Percentiles rank a stretch among this genome's conserved stretches.
Conservation (phyloP, 177 flowering plant species). For the Vitis hybrid region DNA sequence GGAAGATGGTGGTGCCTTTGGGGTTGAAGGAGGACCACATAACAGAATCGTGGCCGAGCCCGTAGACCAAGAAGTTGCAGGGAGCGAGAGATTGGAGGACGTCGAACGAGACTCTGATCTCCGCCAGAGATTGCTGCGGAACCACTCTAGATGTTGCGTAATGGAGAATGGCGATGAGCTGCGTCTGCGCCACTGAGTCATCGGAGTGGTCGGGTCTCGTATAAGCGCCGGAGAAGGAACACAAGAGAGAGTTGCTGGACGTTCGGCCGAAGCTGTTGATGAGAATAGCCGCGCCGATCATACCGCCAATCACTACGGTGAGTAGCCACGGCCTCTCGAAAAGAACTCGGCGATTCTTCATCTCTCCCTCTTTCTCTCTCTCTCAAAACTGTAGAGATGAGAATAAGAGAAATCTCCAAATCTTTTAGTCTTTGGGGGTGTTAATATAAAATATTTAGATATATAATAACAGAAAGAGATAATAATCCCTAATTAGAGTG, state of each 20-base stretch:
- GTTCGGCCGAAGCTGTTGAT: background rate
- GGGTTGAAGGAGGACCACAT: conserved; percentile 50
- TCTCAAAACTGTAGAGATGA: background rate
- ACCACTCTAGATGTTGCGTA: conserved; percentile 34
- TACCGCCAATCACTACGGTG: background rate
- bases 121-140: conserved; percentile 34
- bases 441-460: background rate
- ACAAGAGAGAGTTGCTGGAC: background rate
- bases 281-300: background rate
- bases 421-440: background rate
- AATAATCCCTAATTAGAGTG: too few relatives aligned
- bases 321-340: background rate
- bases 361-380: background rate
- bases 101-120: conserved; percentile 28
- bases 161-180: conserved; percentile 32
- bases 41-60: conserved; percentile 47
- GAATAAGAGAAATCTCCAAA: background rate
- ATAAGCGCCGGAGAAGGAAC: background rate
- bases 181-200: conserved; percentile 15
- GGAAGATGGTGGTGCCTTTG: conserved; percentile 44
- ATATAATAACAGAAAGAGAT: background rate
- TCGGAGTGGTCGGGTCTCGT: background rate
- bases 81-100: conserved; percentile 27
- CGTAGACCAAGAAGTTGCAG: conserved; percentile 55
- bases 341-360: background rate